Percentiles rank a stretch among this genome's conserved stretches.
These are phyloP conservation scores for Phoma herbarum DNA, from an alignment of 2,329 filamentous ascomycete genomes.

Conservation along the genomic window DNA sequence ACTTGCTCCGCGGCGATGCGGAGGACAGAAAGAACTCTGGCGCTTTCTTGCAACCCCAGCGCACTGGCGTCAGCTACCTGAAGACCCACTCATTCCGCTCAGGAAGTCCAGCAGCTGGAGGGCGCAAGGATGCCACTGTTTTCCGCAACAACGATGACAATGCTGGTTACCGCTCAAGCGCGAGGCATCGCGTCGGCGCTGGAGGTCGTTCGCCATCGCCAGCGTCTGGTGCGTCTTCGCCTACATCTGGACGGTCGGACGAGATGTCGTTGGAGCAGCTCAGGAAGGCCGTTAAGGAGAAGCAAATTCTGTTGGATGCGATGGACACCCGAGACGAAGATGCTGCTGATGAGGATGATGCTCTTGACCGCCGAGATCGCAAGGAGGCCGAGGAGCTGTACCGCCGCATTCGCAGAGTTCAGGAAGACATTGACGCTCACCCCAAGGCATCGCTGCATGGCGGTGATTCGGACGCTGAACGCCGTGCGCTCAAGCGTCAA, in stretches of 20 bases:
- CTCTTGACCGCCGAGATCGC: constrained; percentile 86
- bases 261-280: constrained; percentile 88
- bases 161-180: constrained; percentile 89
- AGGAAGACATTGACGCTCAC: constrained; percentile 93
- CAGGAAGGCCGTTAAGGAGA: constrained; percentile 90
- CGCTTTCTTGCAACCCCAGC: constrained; percentile 89
- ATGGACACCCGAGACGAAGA: constrained; percentile 97
- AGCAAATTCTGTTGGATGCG: constrained; percentile 91
- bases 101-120: constrained; percentile 64
- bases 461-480: constrained; percentile 86
- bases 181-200: constrained; percentile 79
- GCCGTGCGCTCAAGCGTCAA: constrained; percentile 85
- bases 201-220: constrained; percentile 80
- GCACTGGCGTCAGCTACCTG: constrained; percentile 97
- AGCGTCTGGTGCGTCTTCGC: constrained; percentile 64
- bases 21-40: constrained; percentile 88
- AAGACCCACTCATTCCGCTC: constrained; percentile 93
- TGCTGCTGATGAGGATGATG: constrained; percentile 87
- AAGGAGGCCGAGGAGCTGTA: constrained; percentile 95
- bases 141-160: constrained; percentile 97
- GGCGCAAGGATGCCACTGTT: constrained; percentile 92
- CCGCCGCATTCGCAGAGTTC: constrained; percentile 86
- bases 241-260: constrained; percentile 70
- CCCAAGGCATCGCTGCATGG: constrained; percentile 71
- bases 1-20: constrained; percentile 86